Evolutionary conservation across 169 alveolate species (phyloP), one percentile per base, ranked within the genome.

Genomic region (Babesia divergens): DNA sequence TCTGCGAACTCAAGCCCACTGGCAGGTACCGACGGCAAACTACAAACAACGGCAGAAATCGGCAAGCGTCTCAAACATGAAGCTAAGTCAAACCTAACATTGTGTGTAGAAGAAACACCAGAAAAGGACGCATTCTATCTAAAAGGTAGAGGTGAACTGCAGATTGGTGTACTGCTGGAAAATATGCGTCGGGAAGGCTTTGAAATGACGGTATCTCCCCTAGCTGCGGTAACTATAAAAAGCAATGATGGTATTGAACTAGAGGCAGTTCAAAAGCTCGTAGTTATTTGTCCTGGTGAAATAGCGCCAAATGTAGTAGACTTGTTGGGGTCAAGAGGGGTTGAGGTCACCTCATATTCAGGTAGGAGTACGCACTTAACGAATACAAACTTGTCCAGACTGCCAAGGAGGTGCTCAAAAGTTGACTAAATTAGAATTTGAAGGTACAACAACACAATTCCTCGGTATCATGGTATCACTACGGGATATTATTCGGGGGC

Each of bases 181-280:
- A 94, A 93, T 54, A 90, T 96, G 94, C 89, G 99, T 22, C 89
- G 99, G 56, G 98, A 95, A 84, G 99, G 98, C 20, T 94, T 89
- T 69, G 99, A 96, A 81, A 65, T 90, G 93, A 76, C 93, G 11
- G 89, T 90, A 31, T 89, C 95, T 28, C 95, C 98, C 35, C 97
- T 96, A 20, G 58, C 90, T 43, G 97, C 94, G 55, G 89, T 94
- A 18, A 86, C 92, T 54, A 82, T 85, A 49, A 85, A 87, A 64
- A 84, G 80, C 51, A 91, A 84, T 20, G 84, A 89, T 3, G 94
- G 94, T 7, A 84, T 69, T 16, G 50, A 71, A 37, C 67, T 89
- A 40, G 98, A 95, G 72, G 97, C 98, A 20, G 67, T 89, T 51
- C 97, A 94, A 28, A 54, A 65, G 31, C 40, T 80, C 18, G 38